A percentile compares a stretch with the other conserved stretches of the same genome.
These are phyloP conservation scores for Daldinia loculata DNA, from an alignment of 495 filamentous ascomycete genomes.

Conservation along the genomic window DNA sequence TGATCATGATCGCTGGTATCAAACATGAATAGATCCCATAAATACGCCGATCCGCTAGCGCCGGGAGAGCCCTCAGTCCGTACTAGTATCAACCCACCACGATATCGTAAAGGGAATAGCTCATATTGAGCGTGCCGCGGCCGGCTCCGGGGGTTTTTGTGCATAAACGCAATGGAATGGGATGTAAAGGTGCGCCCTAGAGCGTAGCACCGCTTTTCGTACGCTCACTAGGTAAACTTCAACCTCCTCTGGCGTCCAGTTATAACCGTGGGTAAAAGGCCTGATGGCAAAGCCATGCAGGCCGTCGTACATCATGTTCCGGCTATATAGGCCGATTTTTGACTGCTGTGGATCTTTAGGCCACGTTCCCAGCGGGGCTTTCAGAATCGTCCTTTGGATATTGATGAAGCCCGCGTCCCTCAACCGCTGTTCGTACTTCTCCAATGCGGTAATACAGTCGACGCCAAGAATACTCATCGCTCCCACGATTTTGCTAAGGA, in stretches of 20 bases:
- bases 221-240: conserved; percentile 63
- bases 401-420: conserved; percentile 67
- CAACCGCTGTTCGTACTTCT: conserved; percentile 56
- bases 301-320: conserved; percentile 53
- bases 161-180: conserved; percentile 42
- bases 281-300: conserved; percentile 54
- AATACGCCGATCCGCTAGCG: conserved; percentile 9
- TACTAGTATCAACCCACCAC: conserved; percentile 17
- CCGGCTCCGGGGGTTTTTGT: conserved; percentile 44
- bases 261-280: conserved; percentile 63
- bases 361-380: conserved; percentile 68
- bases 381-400: conserved; percentile 60
- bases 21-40: conserved; percentile 22
- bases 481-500: conserved; percentile 43
- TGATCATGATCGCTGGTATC: conserved; percentile 15
- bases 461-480: conserved; percentile 46
- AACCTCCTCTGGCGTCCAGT: conserved; percentile 61
- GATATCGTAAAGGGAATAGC: conserved; percentile 9
- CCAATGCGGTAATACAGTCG: conserved; percentile 56
- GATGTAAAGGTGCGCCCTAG: conserved; percentile 59
- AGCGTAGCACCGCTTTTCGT: conserved; percentile 61
- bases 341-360: conserved; percentile 63
- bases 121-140: conserved; percentile 9
- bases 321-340: conserved; percentile 56
- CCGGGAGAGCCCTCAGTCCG: conserved; percentile 9